Base-by-base conservation (phyloP, 306 rosid genomes). In the Purshia tridentata region DNA sequence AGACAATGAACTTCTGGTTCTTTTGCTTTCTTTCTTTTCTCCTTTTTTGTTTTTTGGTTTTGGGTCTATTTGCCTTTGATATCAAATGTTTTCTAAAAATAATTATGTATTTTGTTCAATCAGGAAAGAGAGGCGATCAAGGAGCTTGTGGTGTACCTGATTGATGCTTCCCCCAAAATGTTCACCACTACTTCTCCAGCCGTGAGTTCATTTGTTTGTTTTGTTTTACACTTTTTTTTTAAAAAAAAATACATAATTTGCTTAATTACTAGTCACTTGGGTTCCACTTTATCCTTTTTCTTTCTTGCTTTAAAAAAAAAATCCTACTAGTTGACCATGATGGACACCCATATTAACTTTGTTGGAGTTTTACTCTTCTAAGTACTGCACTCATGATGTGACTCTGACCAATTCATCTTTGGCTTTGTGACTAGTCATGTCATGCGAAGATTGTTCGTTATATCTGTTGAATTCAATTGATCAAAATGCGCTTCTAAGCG, bases 91-190 rank as follows among this genome's bases (percentile, higher is more conserved):
- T 53, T 14, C 2, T 58, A 9, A 0, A 18, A 14, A 22, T 47
- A 13, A 67, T 47, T 14, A 4, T 46, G 2, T 14, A 6, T 5
- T 65, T 47, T 6, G 35, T 19, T 12, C 9, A 40, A n/a, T 66
- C 84, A 86, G 98, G 88, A 78, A 63, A 82, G 67, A 19, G 97
- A 91, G 29, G 62, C 89, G 2, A 85, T 44, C 78, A 94, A 94
- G 85, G 96, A 89, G 50, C 72, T 80, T 7, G 88, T 81, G 40
- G 97, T 91, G 69, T 91, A 79, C 74, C 68, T 94, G 75, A 90
- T 94, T 59, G 98, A 94, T 78, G 97, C 98, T 69, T 91, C 98
- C 12, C 96, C 97, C 35, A 91, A 84, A 77, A 94, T 94, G 98
- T 84, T 89, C 90, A 75, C 3, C 67, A 52, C 88, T 2, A 56